Conservation (phyloP, 2,329 filamentous ascomycete genomes). For the Zymoseptoria tritici region DNA sequence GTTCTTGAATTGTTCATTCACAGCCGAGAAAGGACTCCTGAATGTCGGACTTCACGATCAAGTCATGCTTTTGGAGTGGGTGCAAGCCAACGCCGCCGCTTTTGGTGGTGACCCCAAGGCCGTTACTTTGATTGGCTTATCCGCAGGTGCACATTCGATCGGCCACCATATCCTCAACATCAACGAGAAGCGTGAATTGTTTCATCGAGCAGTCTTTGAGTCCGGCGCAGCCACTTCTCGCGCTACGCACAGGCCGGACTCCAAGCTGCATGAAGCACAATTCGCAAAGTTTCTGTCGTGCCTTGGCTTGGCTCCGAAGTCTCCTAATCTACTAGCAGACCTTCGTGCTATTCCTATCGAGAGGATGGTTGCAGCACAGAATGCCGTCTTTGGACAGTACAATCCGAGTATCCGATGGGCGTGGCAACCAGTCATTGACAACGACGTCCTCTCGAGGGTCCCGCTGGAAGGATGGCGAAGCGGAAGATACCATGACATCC, state of each 20-base stretch:
- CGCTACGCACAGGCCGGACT: slow-evolving; percentile 48
- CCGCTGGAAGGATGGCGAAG: neutral
- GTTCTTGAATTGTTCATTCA: slow-evolving; percentile 35
- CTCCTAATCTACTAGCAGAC: neutral
- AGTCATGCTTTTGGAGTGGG: slow-evolving; percentile 45
- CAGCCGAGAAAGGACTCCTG: slow-evolving; percentile 30
- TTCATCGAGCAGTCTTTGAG: slow-evolving; percentile 34
- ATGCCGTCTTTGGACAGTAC: slow-evolving; percentile 47
- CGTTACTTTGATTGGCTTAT: slow-evolving; percentile 21
- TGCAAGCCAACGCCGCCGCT: slow-evolving; percentile 38
- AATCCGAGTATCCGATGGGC: slow-evolving; percentile 48
- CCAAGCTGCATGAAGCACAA: slow-evolving; percentile 40
- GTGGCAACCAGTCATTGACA: slow-evolving; percentile 56
- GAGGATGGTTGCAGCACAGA: slow-evolving; percentile 40
- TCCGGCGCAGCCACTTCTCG: slow-evolving; percentile 42
- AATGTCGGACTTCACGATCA: slow-evolving; percentile 43
- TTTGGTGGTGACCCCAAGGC: slow-evolving; percentile 29
- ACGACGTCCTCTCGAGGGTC: slow-evolving; percentile 38
- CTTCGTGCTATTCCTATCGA: neutral
- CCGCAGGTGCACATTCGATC: slow-evolving; percentile 37
- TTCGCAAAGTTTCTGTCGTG: slow-evolving; percentile 45
- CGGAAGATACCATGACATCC: neutral
- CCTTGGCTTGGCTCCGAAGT: slow-evolving; percentile 39
- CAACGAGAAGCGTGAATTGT: neutral
- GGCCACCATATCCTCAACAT: slow-evolving; percentile 34